phyloP scores from a whole-genome alignment of 1,139 yeast genomes.

The Citeromyces hawaiiensis region DNA sequence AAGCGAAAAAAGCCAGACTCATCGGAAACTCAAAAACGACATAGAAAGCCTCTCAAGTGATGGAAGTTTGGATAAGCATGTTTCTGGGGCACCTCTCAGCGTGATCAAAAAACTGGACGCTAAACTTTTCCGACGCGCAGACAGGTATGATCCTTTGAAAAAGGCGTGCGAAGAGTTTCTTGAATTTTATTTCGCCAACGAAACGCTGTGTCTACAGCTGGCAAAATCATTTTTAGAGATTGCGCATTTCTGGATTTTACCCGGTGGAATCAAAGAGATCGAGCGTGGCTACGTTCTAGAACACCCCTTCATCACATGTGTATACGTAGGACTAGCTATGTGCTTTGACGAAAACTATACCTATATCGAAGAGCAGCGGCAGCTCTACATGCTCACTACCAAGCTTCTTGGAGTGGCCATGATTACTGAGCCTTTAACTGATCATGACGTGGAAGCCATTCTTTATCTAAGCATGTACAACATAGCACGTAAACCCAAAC shows the following conservation, averaged over 20 bases:
- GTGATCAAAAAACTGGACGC: slow-evolving; percentile 27
- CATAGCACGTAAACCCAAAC: slow-evolving; percentile 35
- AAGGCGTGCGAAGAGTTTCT: slow-evolving; percentile 23
- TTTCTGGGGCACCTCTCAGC: slow-evolving; percentile 22
- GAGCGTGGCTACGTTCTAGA: slow-evolving; percentile 24
- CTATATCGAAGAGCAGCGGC: slow-evolving; percentile 28
- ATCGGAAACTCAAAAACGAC: background rate
- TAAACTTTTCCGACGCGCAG: slow-evolving; percentile 19
- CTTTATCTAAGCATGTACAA: slow-evolving; percentile 35
- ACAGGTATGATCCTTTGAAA: slow-evolving; percentile 16
- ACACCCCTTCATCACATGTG: slow-evolving; percentile 36
- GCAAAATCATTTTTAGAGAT: slow-evolving; percentile 27
- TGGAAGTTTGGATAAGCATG: slow-evolving; percentile 13
- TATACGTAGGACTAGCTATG: slow-evolving; percentile 35
- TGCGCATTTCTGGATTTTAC: slow-evolving; percentile 41
- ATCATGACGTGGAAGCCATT: slow-evolving; percentile 42
- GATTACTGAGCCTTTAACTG: slow-evolving; percentile 33
- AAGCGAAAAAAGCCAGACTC: background rate
- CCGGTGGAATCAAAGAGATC: slow-evolving; percentile 34
- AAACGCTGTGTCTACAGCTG: slow-evolving; percentile 22
- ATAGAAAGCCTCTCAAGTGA: slow-evolving; percentile 5
- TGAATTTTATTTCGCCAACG: slow-evolving; percentile 24
- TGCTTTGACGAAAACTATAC: slow-evolving; percentile 33
- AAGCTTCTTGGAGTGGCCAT: slow-evolving; percentile 29
- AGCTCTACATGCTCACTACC: slow-evolving; percentile 28